Base-by-base conservation (phyloP, 1,139 yeast genomes). In the Suhomyces bribrorum region DNA sequence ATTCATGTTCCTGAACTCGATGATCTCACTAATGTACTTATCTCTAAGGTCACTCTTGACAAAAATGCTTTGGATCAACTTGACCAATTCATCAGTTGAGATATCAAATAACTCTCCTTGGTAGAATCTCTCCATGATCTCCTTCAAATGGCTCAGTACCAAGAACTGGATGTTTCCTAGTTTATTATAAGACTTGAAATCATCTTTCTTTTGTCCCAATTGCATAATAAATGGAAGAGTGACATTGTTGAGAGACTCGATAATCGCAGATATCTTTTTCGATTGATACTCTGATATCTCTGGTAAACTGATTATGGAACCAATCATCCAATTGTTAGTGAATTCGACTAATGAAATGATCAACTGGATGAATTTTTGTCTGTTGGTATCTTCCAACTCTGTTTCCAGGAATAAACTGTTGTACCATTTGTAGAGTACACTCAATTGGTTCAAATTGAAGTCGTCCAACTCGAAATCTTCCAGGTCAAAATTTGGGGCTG, bases 51-150 rank as follows among this genome's bases (percentile, higher is more conserved):
- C 83, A 43, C 94, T 83, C 36, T 86, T 86, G 5, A 86, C 79
- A 60, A 89, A 89, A 36, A 87, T 63, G 29, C 63, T 59, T 44
- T 61, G 49, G n/a, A 90, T 68, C 53, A 89, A 64, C 7, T 64
- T 57, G 4, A 81, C 69, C 39, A 90, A 63, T 59, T 89, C 97
- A 2, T 70, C 65, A 0, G 94, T 79, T 7, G 77, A 66, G 43
- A 86, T 75, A 50, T 88, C 89, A 45, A 73, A 86, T 44, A 87
- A 78, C 38, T 81, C 84, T 12, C 90, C 94, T 44, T 79, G 80
- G 52, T 83, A 83, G 51, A 83, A 85, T 53, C 79, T 57, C 22
- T 78, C 84, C 73, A 83, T 74, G 34, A 89, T 88, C 30, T 81
- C 84, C 25, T 73, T 80, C 56, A 89, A 64, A 50, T 81, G 85